These are phyloP conservation scores for Penicillium atrosanguineum DNA, from an alignment of 495 filamentous ascomycete genomes.

Conservation along the genomic window DNA sequence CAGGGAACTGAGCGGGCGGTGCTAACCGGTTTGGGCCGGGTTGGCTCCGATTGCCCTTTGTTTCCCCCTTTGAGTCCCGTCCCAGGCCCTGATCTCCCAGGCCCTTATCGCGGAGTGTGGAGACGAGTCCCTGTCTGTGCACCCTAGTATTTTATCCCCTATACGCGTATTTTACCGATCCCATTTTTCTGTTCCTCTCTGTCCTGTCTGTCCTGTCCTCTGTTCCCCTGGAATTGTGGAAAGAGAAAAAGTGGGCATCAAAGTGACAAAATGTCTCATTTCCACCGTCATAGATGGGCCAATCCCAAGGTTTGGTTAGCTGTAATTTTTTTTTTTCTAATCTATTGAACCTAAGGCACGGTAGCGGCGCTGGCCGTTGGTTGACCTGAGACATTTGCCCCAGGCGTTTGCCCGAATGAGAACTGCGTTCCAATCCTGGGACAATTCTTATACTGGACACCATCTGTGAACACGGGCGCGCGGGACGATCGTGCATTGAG, in stretches of 20 bases:
- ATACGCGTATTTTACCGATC: not conserved
- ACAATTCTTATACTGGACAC: too few relatives aligned
- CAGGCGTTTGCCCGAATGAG: not conserved
- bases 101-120: not conserved
- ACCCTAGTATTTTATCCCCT: not conserved
- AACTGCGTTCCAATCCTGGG: not conserved
- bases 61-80: not conserved
- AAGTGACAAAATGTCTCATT: not conserved
- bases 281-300: not conserved
- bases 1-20: slow-evolving; percentile 1
- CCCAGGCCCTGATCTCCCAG: not conserved
- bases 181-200: not conserved
- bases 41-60: not conserved
- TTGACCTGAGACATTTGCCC: not conserved
- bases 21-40: not conserved
- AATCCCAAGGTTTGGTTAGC: not conserved
- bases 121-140: not conserved
- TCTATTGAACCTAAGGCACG: not conserved
- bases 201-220: too few relatives aligned
- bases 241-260: too few relatives aligned
- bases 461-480: too few relatives aligned
- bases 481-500: too few relatives aligned
- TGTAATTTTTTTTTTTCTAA: not conserved
- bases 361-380: not conserved
- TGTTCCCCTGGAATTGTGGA: too few relatives aligned